Evolutionary conservation across 2,329 filamentous ascomycete genomes (phyloP), one percentile per base, ranked within the genome.

Genomic region (Fusarium solani-melongenae): DNA sequence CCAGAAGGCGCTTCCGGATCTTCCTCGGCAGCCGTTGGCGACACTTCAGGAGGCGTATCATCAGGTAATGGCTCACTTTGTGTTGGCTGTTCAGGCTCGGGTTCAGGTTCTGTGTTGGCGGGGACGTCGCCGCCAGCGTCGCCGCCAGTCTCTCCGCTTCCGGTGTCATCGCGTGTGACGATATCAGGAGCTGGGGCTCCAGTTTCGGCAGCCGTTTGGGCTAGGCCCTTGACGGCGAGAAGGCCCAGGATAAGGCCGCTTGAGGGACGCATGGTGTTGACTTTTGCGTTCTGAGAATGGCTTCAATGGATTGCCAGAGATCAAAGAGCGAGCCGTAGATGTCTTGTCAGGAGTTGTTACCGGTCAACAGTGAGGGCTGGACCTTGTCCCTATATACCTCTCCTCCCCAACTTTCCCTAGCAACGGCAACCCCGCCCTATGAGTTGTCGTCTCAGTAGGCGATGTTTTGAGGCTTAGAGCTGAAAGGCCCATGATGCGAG

Each of bases 181-280:
- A 31, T 38, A 14, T 44, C 61, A 5, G 34, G 27, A 17, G 46
- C 33, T 17, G 55, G 53, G 17, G 14, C 29, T 9, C 33, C 46
- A 15, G 46, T 31, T 24, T 51, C 46, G 46, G 24, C 17, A 6
- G 53, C 24, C 31, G 58, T 49, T 6, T 65, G 61, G 17, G 49
- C 34, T 24, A 65, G 9, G 24, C 57, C 55, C 8, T 33, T n/a
- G 36, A 39, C 39, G 34, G 41, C 46, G 14, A 60, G 29, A 12
- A 66, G 57, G 57, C 63, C 46, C 2, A 62, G 22, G 17, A 66
- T 15, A 8, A 66, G 41, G n/a, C 57, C 33, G 27, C 46, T 53
- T 12, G 58, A 20, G 44, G 60, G 22, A 61, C 57, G 63, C 63
- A 66, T 66, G 24, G 44, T 60, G 29, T n/a, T 49, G 36, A 22